A percentile compares a stretch with the other conserved stretches of the same genome.
phyloP scores from a whole-genome alignment of 306 rosid genomes.

The Alnus glutinosa region DNA sequence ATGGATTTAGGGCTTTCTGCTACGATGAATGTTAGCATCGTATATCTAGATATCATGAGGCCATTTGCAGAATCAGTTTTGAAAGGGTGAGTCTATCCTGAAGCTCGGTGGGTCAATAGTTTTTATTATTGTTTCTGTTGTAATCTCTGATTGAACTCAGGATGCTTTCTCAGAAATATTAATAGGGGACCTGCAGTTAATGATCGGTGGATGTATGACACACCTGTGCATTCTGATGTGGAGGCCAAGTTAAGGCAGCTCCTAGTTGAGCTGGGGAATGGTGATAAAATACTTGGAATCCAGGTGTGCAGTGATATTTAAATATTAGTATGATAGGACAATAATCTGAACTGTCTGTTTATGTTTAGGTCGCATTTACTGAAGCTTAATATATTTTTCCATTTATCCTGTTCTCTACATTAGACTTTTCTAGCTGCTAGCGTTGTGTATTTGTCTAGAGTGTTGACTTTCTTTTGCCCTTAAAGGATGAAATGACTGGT shows the following conservation, averaged over 20 bases:
- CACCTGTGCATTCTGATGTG: constrained; percentile 75
- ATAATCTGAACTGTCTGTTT: neutral
- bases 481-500: neutral
- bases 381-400: neutral
- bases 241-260: constrained; percentile 84
- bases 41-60: constrained; percentile 92
- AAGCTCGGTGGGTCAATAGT: constrained; percentile 6
- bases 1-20: constrained; percentile 82
- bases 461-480: neutral
- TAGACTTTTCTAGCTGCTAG: neutral
- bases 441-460: neutral
- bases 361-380: neutral
- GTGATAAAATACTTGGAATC: constrained; percentile 87
- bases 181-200: constrained; percentile 66
- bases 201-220: constrained; percentile 77
- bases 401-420: neutral
- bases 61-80: constrained; percentile 94
- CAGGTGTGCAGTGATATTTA: constrained; percentile 55
- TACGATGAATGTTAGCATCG: constrained; percentile 72
- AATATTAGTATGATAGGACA: neutral
- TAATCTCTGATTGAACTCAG: constrained; percentile 40
- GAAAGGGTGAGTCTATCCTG: constrained; percentile 65
- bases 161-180: constrained; percentile 57
- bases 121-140: constrained; percentile 24
- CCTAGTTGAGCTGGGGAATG: constrained; percentile 72